phyloP scores from a whole-genome alignment of 768 basidiomycete species.

The Naganishia randhawae region DNA sequence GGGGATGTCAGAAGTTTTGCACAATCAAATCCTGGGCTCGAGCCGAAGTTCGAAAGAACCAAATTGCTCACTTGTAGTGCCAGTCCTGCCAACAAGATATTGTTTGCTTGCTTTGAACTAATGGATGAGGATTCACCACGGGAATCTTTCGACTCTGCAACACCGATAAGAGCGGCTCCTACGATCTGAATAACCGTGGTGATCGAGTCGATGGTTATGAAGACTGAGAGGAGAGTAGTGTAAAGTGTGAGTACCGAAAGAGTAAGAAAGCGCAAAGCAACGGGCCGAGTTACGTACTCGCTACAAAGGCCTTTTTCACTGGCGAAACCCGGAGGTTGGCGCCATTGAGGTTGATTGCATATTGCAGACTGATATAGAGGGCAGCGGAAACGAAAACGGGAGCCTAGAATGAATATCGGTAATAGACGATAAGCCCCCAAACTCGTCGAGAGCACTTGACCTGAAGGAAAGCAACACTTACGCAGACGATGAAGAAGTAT shows the following conservation, averaged over 20 bases:
- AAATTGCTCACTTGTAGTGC: slow-evolving; percentile 42
- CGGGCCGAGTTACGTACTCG: slow-evolving; percentile 29
- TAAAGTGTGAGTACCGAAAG: background rate
- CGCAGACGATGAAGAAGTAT: slow-evolving; percentile 47
- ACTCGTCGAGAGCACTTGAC: too few species aligned
- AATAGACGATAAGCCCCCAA: background rate
- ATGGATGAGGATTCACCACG: slow-evolving; percentile 33
- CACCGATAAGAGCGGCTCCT: slow-evolving; percentile 50
- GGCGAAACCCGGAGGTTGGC: slow-evolving; percentile 37
- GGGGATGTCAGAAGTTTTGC: too few species aligned
- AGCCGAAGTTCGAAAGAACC: background rate
- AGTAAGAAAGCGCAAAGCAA: background rate
- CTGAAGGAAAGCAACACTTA: slow-evolving; percentile 31
- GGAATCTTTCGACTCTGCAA: slow-evolving; percentile 44
- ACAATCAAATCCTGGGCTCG: too few species aligned
- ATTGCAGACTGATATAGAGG: slow-evolving; percentile 44
- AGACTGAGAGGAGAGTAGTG: slow-evolving; percentile 28
- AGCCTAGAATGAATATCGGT: slow-evolving; percentile 33
- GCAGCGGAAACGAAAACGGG: slow-evolving; percentile 49
- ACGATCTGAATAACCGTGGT: slow-evolving; percentile 48
- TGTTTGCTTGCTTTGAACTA: slow-evolving; percentile 44
- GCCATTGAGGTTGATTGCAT: slow-evolving; percentile 36
- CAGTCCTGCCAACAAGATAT: slow-evolving; percentile 50
- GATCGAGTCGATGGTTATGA: slow-evolving; percentile 44
- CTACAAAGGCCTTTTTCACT: slow-evolving; percentile 40